phyloP scores from a whole-genome alignment of 1,284 basidiomycete species.

The Trichosporon coremiiforme region DNA sequence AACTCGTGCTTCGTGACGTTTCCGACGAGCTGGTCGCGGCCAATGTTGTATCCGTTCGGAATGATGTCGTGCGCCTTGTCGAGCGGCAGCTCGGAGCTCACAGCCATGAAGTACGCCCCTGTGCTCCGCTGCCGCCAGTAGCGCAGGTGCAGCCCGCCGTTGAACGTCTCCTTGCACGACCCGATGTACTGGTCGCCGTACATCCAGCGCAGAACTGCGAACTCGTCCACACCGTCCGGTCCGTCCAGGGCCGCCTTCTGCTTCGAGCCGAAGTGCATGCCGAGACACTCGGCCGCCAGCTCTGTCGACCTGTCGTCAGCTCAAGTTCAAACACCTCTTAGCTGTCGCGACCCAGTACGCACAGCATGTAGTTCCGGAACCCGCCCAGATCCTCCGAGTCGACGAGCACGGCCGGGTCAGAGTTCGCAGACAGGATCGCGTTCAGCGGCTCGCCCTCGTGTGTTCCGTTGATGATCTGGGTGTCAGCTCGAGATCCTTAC shows the following conservation, averaged over 20 bases:
- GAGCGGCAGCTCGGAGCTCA: constrained; percentile 72
- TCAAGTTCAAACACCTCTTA: too few species aligned
- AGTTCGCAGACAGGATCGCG: constrained; percentile 77
- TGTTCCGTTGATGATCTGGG: constrained; percentile 65
- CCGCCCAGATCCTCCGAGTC: constrained; percentile 69
- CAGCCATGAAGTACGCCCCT: constrained; percentile 77
- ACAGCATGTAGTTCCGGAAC: constrained; percentile 75
- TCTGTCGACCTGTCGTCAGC: constrained; percentile 37
- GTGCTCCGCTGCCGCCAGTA: constrained; percentile 82
- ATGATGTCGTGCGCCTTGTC: constrained; percentile 64
- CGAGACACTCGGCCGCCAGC: constrained; percentile 70
- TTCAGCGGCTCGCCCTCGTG: constrained; percentile 88
- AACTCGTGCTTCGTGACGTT: constrained; percentile 64
- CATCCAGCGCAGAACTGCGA: constrained; percentile 75
- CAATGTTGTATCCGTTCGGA: constrained; percentile 65
- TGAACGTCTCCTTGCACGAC: constrained; percentile 77
- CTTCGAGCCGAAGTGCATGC: constrained; percentile 78
- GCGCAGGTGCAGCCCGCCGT: constrained; percentile 87
- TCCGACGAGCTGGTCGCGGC: constrained; percentile 74
- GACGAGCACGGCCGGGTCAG: constrained; percentile 71
- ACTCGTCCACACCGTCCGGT: constrained; percentile 71
- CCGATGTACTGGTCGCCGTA: constrained; percentile 75
- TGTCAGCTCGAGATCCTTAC: too few species aligned
- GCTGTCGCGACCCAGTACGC: constrained; percentile 39
- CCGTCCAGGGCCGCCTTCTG: constrained; percentile 55